Evolutionary conservation across 495 filamentous ascomycete genomes (phyloP).

Genomic region (Aspergillus funiculosus): DNA sequence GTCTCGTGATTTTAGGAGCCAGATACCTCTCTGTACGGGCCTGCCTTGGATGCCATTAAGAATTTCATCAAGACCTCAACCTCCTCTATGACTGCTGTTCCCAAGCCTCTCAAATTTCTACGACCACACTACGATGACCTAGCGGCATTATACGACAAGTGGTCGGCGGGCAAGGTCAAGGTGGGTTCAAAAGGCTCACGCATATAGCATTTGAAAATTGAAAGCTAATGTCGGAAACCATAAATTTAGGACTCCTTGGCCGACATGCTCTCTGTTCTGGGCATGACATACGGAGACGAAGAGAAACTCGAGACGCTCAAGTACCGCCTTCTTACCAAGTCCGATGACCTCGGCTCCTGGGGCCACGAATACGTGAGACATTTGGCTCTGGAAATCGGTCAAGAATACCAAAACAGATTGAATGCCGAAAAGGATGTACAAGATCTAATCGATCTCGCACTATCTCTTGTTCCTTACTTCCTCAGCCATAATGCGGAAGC

Average conservation of each 20-base stretch:
- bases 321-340: slow-evolving; percentile 84
- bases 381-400: slow-evolving; percentile 89
- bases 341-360: slow-evolving; percentile 91
- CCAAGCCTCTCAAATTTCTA: slow-evolving; percentile 96
- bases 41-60: slow-evolving; percentile 91
- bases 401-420: slow-evolving; percentile 79
- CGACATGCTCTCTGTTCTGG: slow-evolving; percentile 93
- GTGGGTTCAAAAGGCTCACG: slow-evolving; percentile 31
- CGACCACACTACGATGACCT: slow-evolving; percentile 90
- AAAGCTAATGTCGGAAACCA: no score
- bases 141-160: slow-evolving; percentile 78
- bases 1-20: slow-evolving; percentile 57
- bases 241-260: slow-evolving; percentile 64
- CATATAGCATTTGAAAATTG: no score
- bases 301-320: slow-evolving; percentile 92
- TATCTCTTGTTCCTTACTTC: slow-evolving; percentile 87
- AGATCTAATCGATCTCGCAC: slow-evolving; percentile 76
- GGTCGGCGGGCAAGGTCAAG: slow-evolving; percentile 79
- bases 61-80: slow-evolving; percentile 97
- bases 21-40: slow-evolving; percentile 81
- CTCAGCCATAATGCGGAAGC: slow-evolving; percentile 96
- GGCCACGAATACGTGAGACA: slow-evolving; percentile 98
- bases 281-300: slow-evolving; percentile 98
- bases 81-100: slow-evolving; percentile 97
- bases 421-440: slow-evolving; percentile 56